phyloP scores from a whole-genome alignment of 208 protist genomes.

The Lotmaria passim region DNA sequence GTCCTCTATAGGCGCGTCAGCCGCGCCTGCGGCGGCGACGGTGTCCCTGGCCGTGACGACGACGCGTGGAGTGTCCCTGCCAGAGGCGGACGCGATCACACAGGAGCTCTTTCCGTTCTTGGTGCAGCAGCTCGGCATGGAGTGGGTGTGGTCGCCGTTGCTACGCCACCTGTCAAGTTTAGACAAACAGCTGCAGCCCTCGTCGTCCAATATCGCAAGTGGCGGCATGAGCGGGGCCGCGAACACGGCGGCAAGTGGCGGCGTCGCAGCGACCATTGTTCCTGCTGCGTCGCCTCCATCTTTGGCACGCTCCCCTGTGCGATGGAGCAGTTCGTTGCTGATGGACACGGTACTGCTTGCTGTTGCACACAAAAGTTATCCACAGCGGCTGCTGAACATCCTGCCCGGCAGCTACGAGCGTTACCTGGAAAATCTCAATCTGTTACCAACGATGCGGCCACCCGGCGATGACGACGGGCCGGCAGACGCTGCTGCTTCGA shows the following conservation, averaged over 20 bases:
- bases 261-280: too few relatives aligned
- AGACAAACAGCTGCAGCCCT: conserved; percentile 46
- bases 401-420: conserved; percentile 72
- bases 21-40: neutral
- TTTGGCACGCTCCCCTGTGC: conserved; percentile 20
- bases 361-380: conserved; percentile 62
- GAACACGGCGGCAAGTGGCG: too few relatives aligned
- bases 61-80: conserved; percentile 45
- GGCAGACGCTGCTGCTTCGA: conserved; percentile 4
- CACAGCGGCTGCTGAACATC: conserved; percentile 58
- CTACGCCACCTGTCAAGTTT: conserved; percentile 53
- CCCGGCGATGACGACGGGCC: conserved; percentile 19
- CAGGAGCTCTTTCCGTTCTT: conserved; percentile 64
- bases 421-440: conserved; percentile 37
- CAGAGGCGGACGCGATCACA: conserved; percentile 67
- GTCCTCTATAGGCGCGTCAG: neutral
- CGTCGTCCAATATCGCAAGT: too few relatives aligned
- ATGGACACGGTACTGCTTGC: conserved; percentile 55
- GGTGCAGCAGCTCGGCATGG: conserved; percentile 76
- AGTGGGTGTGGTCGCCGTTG: conserved; percentile 86
- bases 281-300: neutral
- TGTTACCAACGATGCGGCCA: conserved; percentile 22
- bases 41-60: conserved; percentile 31
- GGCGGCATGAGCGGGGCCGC: too few relatives aligned
- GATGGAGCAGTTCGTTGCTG: conserved; percentile 44